phyloP scores from a whole-genome alignment of 129 eudicot genomes.

The Arctium minus region DNA sequence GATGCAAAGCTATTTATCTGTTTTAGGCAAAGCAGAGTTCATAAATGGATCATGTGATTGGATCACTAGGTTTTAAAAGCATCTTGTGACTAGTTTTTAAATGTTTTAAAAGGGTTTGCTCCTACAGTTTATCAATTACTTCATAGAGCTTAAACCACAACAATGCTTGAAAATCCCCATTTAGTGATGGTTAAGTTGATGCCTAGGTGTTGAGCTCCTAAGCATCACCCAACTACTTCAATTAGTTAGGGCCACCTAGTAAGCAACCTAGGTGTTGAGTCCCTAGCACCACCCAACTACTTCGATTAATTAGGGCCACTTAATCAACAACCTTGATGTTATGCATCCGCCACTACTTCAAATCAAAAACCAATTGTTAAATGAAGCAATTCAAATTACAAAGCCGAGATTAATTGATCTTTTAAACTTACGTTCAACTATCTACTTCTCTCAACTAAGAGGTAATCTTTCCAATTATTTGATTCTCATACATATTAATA shows the following conservation, averaged over 20 bases:
- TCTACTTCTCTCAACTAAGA: slow-evolving; percentile 5
- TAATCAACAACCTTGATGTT: neutral
- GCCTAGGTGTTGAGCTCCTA: neutral
- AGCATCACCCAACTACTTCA: neutral
- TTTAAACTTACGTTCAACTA: neutral
- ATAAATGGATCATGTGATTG: no score
- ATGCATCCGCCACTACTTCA: neutral
- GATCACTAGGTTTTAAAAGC: no score
- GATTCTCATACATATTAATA: neutral
- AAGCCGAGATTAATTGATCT: neutral
- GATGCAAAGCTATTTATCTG: no score
- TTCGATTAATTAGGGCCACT: neutral
- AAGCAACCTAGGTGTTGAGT: neutral
- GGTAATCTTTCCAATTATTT: neutral
- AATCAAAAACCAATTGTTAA: neutral
- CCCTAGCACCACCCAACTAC: no score
- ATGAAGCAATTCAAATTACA: neutral
- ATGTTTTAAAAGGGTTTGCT: neutral
- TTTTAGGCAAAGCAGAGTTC: no score
- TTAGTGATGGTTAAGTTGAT: neutral
- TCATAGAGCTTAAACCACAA: neutral
- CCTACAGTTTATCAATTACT: neutral
- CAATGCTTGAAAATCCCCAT: neutral
- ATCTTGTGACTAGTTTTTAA: no score
- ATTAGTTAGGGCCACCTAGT: neutral